Base-by-base conservation (phyloP, 78 protist genomes). In the Dictyostelium brefeldianum region DNA sequence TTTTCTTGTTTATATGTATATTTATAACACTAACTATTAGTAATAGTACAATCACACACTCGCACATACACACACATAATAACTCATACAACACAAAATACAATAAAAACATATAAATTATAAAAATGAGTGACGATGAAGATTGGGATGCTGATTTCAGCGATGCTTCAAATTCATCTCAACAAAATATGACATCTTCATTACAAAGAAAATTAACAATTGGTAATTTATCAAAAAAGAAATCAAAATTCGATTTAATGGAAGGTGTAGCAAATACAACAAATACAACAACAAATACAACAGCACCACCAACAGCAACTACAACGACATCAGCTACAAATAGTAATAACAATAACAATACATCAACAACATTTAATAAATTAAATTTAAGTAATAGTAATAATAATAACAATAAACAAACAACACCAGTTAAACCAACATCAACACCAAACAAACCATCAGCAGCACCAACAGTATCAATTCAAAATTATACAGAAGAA, bases 71-170 rank as follows among this genome's bases (percentile, higher is more conserved):
- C 43, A 36, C 43, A 36, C 43, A 36, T 2, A 36, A 36, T 36
- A 36, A 36, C 43, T 36, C 43, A 36, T 36, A 36, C 43, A 36
- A 36, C 43, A 36, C 43, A 36, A 36, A 36, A 36, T 36, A 36
- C 43, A 36, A 36, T 36, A 36, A 36, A n/a, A n/a, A n/a, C n/a
- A n/a, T 36, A 36, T 36, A 36, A 53, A 53, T 14, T 12, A 56
- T 18, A 83, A 43, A 83, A 59, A 84, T 84, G 92, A 53, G 77
- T 43, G 93, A 87, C 71, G 93, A 87, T 29, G 93, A 87, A 51
- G 93, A 87, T 87, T 87, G 93, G 93, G 93, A 87, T 69, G 29
- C 80, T 22, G 93, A 87, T 22, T 87, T 87, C 54, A 82, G 79
- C 22, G 50, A 75, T 18, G 81, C 77, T 22, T 9, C 25, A 43